Evolutionary conservation across 176 grass and related monocot species (phyloP), one percentile per base, ranked within the genome.

Genomic region (Tillandsia fasciculata): DNA sequence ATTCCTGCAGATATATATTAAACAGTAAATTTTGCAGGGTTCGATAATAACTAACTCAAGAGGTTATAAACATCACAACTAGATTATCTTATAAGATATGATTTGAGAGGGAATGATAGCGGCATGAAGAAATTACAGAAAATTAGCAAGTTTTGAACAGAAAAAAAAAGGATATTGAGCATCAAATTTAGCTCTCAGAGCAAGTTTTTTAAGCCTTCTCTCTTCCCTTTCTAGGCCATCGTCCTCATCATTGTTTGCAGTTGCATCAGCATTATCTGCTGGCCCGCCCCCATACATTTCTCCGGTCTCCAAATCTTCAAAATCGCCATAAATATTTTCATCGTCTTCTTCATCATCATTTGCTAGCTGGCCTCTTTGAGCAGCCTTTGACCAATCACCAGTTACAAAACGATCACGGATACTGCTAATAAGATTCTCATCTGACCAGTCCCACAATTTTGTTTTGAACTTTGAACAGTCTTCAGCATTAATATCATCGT

Each of bases 261-360:
- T 76, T 64, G 33, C 70, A 50, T 69, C 50, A 71, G 42, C 49
- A 82, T 67, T 77, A 85, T 80, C 73, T 52, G 12, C 68, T 67
- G 53, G 11, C 51, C 78, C 52, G 11, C 72, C 70, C 66, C 49
- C 82, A 73, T 87, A 74, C 68, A 84, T 77, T 80, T 87, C 86
- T 70, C 94, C 89, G 77, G 94, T 93, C 82, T 99, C 87, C 71
- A 93, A 66, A 82, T 99, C 94, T 93, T 99, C 94, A 74, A 90
- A 87, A 79, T 99, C 90, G 52, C 90, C 94, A 86, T 80, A 83
- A 52, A 79, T 10, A 53, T 78, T 75, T 79, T 81, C 89, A 73
- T 85, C 84, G 76, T 87, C 88, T 52, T 83, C 83, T 52, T 59
- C 61, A 77, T 78, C 79, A 66, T 83, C 88, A 79, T 90, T 75